These are phyloP conservation scores for Tuber aestivum DNA, from an alignment of 495 filamentous ascomycete species.

Conservation along the genomic window DNA sequence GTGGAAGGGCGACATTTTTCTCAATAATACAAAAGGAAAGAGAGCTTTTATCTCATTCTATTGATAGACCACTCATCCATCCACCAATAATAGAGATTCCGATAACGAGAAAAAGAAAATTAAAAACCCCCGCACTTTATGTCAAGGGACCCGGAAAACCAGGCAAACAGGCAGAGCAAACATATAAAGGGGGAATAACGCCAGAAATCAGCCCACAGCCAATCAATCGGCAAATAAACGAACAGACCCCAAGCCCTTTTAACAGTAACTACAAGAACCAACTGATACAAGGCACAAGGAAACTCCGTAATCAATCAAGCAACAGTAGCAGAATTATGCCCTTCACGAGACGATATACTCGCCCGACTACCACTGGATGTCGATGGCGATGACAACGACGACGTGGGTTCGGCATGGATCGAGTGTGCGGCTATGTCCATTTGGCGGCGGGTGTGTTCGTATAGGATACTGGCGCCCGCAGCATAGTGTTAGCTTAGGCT, in stretches of 20 bases:
- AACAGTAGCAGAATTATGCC: not conserved
- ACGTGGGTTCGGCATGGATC: constrained; percentile 2
- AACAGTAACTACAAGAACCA: not conserved
- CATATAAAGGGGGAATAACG: not conserved
- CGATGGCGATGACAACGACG: not conserved
- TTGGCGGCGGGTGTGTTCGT: constrained; percentile 37
- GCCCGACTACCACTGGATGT: not conserved
- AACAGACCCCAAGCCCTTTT: not conserved
- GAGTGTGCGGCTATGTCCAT: constrained; percentile 32
- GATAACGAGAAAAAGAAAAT: not conserved
- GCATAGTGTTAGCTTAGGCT: constrained; percentile 3
- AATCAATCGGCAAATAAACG: not conserved
- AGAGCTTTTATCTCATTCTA: not conserved
- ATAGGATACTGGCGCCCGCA: constrained; percentile 26
- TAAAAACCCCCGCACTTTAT: not conserved
- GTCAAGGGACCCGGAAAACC: not conserved
- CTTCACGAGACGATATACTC: not conserved
- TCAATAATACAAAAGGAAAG: too few species aligned
- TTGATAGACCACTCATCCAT: not conserved
- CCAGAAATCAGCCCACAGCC: not conserved
- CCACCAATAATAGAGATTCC: not conserved
- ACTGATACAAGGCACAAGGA: not conserved
- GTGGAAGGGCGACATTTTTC: not conserved
- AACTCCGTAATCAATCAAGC: not conserved
- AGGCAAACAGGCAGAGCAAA: too few species aligned